Percentiles rank a stretch among this genome's conserved stretches.
These are phyloP conservation scores for Protomyces pachydermus DNA, from an alignment of 1,139 yeast species.

Conservation along the genomic window DNA sequence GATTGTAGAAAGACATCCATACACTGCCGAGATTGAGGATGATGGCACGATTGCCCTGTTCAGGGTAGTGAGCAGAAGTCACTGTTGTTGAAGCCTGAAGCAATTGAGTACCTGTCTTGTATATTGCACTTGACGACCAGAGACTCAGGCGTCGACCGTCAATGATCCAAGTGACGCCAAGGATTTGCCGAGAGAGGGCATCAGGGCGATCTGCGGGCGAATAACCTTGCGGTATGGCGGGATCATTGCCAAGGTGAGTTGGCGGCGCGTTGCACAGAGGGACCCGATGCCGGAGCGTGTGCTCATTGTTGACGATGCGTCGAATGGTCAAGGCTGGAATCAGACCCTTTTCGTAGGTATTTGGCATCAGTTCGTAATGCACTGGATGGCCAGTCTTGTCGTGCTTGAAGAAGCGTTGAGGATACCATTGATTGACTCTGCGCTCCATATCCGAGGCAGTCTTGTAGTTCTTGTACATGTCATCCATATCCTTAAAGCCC, in stretches of 20 bases:
- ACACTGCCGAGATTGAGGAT: slow-evolving; percentile 23
- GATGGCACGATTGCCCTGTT: slow-evolving; percentile 22
- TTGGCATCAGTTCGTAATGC: slow-evolving; percentile 15
- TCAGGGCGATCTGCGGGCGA: slow-evolving; percentile 1
- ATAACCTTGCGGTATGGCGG: not conserved
- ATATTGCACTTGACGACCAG: slow-evolving; percentile 16
- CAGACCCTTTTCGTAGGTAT: slow-evolving; percentile 2
- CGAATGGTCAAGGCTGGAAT: slow-evolving; percentile 7
- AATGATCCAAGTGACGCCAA: slow-evolving; percentile 19
- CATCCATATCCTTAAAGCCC: slow-evolving; percentile 23
- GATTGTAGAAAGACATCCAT: slow-evolving; percentile 9
- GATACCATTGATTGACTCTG: slow-evolving; percentile 4
- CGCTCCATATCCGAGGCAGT: slow-evolving; percentile 6
- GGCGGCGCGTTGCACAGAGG: slow-evolving; percentile 13
- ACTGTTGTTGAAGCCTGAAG: not conserved
- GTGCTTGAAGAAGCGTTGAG: slow-evolving; percentile 10
- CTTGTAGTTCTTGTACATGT: slow-evolving; percentile 8
- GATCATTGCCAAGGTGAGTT: not conserved
- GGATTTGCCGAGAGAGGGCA: slow-evolving; percentile 7
- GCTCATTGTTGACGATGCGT: slow-evolving; percentile 19
- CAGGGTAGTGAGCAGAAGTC: slow-evolving; percentile 21
- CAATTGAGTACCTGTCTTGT: slow-evolving; percentile 13
- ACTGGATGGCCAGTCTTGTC: slow-evolving; percentile 13
- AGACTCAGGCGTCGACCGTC: slow-evolving; percentile 15
- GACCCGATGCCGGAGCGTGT: slow-evolving; percentile 16